These are phyloP conservation scores for Carex myosuroides DNA, from an alignment of 176 grass and related monocot species.

Conservation along the genomic window DNA sequence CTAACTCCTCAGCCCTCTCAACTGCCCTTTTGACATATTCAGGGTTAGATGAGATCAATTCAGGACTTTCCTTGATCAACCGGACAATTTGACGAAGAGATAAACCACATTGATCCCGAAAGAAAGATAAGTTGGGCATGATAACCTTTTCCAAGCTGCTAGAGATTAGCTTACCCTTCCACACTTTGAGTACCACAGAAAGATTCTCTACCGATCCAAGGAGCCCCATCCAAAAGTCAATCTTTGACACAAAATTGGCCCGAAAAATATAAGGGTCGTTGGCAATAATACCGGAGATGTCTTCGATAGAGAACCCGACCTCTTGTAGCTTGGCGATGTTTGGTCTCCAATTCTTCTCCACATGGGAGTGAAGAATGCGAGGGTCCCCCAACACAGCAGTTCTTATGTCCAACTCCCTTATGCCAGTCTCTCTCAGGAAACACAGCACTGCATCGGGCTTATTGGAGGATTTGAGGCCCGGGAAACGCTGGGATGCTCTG, in stretches of 20 bases:
- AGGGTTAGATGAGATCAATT: background rate
- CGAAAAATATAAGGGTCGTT: background rate
- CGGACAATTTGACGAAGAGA: constrained; percentile 11
- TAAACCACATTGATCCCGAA: constrained; percentile 25
- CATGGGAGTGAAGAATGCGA: background rate
- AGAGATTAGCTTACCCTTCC: background rate
- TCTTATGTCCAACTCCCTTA: background rate
- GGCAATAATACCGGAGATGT: background rate
- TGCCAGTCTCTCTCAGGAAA: background rate
- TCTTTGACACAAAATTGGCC: background rate
- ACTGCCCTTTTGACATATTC: background rate
- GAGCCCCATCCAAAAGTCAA: constrained; percentile 25
- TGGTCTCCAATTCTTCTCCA: background rate
- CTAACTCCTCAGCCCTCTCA: background rate
- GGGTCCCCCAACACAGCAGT: background rate
- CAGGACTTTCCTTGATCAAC: background rate
- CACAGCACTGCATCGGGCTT: background rate
- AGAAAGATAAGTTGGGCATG: constrained; percentile 23
- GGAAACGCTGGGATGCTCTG: background rate
- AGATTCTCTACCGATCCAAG: background rate
- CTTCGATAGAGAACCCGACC: background rate
- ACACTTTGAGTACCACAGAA: background rate
- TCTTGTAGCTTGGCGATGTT: background rate
- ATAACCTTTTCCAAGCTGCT: constrained; percentile 1
- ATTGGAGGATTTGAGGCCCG: background rate